A percentile compares a stretch with the other conserved stretches of the same genome.
Conservation (phyloP, 148 eudicot genomes). For the Chenopodium formosanum region DNA sequence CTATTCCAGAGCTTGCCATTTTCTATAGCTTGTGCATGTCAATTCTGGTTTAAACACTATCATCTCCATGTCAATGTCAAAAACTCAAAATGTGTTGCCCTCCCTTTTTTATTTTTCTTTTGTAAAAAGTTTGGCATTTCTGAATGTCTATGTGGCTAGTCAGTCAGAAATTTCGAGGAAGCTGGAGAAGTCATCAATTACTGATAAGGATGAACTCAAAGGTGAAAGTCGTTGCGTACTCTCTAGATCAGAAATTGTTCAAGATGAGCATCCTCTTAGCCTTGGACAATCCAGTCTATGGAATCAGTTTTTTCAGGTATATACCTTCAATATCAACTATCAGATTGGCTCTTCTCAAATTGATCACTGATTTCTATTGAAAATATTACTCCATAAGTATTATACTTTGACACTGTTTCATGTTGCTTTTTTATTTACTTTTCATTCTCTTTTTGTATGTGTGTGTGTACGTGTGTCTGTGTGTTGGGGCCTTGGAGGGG, state of each 20-base stretch:
- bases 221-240: constrained; percentile 54
- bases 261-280: constrained; percentile 94
- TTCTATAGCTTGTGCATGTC: not conserved
- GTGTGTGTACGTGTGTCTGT: too few species aligned
- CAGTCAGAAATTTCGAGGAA: constrained; percentile 92
- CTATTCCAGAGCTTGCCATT: not conserved
- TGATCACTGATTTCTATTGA: too few species aligned
- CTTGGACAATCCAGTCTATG: constrained; percentile 88
- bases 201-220: constrained; percentile 45
- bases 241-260: constrained; percentile 72
- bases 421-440: too few species aligned
- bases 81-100: too few species aligned
- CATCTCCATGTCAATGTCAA: constrained; percentile 2
- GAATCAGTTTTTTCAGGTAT: constrained; percentile 97
- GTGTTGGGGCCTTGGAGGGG: too few species aligned
- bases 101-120: not conserved
- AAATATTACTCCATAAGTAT: too few species aligned
- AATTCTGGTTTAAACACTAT: not conserved
- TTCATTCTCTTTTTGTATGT: too few species aligned
- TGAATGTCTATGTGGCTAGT: constrained; percentile 81
- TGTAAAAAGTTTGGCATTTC: constrained; percentile 39
- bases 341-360: too few species aligned
- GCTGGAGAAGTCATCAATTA: constrained; percentile 54
- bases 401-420: too few species aligned
- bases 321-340: too few species aligned